Base-by-base conservation (phyloP, 257 asterid species). In the Solanum clarkiae region DNA sequence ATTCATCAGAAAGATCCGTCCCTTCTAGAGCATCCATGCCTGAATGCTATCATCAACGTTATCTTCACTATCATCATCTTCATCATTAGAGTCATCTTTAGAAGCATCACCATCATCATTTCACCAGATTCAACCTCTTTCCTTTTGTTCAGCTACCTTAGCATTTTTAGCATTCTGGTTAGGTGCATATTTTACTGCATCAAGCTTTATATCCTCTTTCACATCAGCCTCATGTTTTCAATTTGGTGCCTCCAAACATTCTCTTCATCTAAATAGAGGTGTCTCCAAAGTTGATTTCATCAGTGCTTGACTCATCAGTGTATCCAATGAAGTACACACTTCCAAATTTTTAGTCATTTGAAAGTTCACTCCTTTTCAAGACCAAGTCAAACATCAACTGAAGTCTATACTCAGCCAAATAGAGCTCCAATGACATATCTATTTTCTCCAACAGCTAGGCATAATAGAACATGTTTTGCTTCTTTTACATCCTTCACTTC, bases 301-400 rank as follows among this genome's bases (percentile, higher is more conserved):
- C 80, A 1, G 13, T 13, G 49, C 44, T 11, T 5, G 87, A 88
- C 29, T 92, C 90, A 7, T 89, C 92, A 2, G 36, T 36, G 15
- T 90, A 95, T 6, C 95, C 98, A 15, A 90, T 18, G 51, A 90
- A 91, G 92, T 84, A 91, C 24, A 93, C 89, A 24, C 95, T 95
- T 17, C 94, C 97, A 71, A 83, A 85, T 70, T 93, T 91, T 88
- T 88, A 92, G 81, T 87, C 98, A 85, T 93, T 98, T 12, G 98
- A 95, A 80, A 95, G 90, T 74, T 92, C 97, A 95, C 20, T 93
- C 92, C 26, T 26, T 26, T 26, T 26, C 26, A 93, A 87, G 0
- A 93, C 94, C 88, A 93, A 87, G 85, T 93, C 98, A 66, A 90
- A 88, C 93, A 89, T 87, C 81, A 93, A 3, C 24, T 95, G 97